Conservation (phyloP, 495 filamentous ascomycete species). For the Penicillium longicatenatum region DNA sequence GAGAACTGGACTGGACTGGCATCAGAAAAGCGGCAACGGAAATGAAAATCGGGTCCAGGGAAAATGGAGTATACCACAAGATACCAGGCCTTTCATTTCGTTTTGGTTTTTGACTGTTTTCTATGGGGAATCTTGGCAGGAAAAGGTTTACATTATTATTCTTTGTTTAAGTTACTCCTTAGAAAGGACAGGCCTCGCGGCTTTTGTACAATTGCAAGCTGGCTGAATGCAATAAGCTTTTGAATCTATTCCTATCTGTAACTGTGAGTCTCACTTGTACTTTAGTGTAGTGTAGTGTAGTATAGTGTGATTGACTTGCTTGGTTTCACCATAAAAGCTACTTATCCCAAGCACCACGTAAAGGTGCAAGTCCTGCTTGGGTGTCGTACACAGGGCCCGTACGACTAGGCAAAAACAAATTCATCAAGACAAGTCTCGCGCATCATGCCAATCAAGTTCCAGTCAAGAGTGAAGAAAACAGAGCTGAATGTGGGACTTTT, state of each 20-base stretch:
- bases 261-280: not conserved
- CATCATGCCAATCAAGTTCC: not conserved
- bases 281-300: not conserved
- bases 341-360: slow-evolving; percentile 20
- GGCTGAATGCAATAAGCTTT: slow-evolving; percentile 22
- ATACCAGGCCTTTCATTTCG: slow-evolving; percentile 14
- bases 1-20: slow-evolving; percentile 18
- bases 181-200: slow-evolving; percentile 24
- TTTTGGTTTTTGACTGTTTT: slow-evolving; percentile 20
- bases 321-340: slow-evolving; percentile 16
- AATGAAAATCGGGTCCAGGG: slow-evolving; percentile 15
- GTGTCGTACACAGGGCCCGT: slow-evolving; percentile 12
- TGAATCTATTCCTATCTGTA: not conserved
- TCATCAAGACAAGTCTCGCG: too few relatives aligned
- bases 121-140: slow-evolving; percentile 9
- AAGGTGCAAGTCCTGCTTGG: slow-evolving; percentile 17
- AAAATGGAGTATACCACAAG: slow-evolving; percentile 18
- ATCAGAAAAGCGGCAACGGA: slow-evolving; percentile 26
- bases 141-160: slow-evolving; percentile 18
- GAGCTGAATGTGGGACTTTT: not conserved
- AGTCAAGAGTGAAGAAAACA: not conserved
- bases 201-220: slow-evolving; percentile 29
- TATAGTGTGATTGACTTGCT: slow-evolving; percentile 7
- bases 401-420: slow-evolving; percentile 10
- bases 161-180: slow-evolving; percentile 19